Percentiles rank a stretch among this genome's conserved stretches.
Evolutionary conservation across 1,284 basidiomycete genomes (phyloP).

Genomic region (Fomitopsis palustris): DNA sequence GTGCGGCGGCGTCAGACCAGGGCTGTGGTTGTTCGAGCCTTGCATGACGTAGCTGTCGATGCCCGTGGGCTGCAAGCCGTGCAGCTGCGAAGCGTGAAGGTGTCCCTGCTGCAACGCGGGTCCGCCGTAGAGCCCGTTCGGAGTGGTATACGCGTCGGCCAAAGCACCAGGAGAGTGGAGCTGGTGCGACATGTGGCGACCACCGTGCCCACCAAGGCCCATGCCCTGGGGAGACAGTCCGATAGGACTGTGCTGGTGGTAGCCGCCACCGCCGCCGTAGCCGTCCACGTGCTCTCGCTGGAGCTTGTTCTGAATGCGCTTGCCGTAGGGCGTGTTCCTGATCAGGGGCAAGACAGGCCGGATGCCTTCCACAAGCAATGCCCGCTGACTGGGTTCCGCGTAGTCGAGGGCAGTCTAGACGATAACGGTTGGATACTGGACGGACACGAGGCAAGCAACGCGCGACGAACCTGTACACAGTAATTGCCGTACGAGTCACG

Average conservation of each 20-base stretch:
- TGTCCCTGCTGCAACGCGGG: constrained; percentile 40
- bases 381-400: constrained; percentile 86
- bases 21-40: constrained; percentile 59
- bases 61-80: constrained; percentile 59
- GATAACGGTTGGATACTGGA: constrained; percentile 6
- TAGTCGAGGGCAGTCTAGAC: constrained; percentile 90
- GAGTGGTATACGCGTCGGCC: constrained; percentile 63
- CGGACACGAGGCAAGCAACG: constrained; percentile 2
- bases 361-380: constrained; percentile 87
- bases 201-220: constrained; percentile 35
- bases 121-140: constrained; percentile 54
- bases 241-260: constrained; percentile 56
- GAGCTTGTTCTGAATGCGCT: constrained; percentile 96
- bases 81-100: constrained; percentile 47
- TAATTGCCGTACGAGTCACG: constrained; percentile 96
- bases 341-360: constrained; percentile 95
- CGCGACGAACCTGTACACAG: constrained; percentile 73
- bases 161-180: constrained; percentile 56
- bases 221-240: constrained; percentile 47
- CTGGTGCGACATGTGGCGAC: constrained; percentile 53
- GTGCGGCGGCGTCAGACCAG: constrained; percentile 54
- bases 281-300: constrained; percentile 87
- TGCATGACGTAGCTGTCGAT: constrained; percentile 80
- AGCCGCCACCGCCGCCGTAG: constrained; percentile 47
- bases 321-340: constrained; percentile 96